Base-by-base conservation (phyloP, 2,329 filamentous ascomycete species). In the Pyricularia grisea region DNA sequence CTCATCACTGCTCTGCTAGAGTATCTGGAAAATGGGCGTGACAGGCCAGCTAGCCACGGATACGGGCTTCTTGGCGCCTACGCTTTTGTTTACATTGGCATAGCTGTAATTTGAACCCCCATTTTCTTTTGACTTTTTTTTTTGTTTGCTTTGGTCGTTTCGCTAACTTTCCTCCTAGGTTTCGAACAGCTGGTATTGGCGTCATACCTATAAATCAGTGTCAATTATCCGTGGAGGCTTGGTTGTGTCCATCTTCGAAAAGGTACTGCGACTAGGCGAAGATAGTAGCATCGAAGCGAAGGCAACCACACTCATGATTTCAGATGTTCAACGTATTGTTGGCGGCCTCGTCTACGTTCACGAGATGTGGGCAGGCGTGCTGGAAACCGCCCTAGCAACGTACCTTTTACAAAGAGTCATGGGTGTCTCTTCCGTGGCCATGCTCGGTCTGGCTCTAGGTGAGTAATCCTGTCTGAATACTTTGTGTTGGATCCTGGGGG, bases 31-130 rank as follows among this genome's bases (percentile, higher is more conserved):
- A 69, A 73, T 9, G 69, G 42, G 12, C 14, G 71, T 0, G n/a
- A 55, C 12, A 68, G 70, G 0, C 70, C 70, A 0, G 70, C 72
- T 0, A 78, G 76, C 36, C 69, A 74, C 17, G 77, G 80, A 1
- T 82, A 81, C 69, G 81, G 81, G 0, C 75, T 83, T 5, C 80
- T 84, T 11, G 81, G 78, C 1, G 81, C 80, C 3, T 74, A 75
- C 0, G 71, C 78, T 1, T 67, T 82, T 2, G 78, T 81, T 3
- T 84, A 82, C 70, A 28, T 71, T 0, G 78, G 80, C 11, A 79
- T 82, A 25, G 79, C 81, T 2, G 17, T 55, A 55, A 55, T 55
- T 55, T n/a, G 42, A 55, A 5, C 10, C 42, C 42, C n/a, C 4
- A 2, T 5, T 55, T 55, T n/a, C 12, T 11, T 17, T n/a, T 5